Evolutionary conservation across 306 rosid genomes (phyloP).

Genomic region (Citrullus mucosospermus): DNA sequence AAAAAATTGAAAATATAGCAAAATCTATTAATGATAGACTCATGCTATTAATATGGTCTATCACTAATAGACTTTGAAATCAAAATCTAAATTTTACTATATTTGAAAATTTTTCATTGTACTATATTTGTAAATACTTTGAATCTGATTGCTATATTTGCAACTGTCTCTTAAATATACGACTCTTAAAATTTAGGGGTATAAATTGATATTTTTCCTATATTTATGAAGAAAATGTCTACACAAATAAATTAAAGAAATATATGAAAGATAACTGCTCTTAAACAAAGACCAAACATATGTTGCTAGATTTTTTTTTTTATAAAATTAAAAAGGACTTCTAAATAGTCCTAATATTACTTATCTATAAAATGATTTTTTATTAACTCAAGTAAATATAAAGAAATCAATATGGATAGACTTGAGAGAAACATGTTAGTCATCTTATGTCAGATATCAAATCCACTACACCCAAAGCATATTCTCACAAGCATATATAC

Average conservation of each 20-base stretch:
- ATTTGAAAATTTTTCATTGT: too few species aligned
- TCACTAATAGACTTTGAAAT: too few species aligned
- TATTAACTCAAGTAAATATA: background rate
- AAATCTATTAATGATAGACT: too few species aligned
- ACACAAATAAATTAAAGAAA: background rate
- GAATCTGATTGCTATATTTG: too few species aligned
- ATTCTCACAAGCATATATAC: background rate
- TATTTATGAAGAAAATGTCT: background rate
- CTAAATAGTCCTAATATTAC: background rate
- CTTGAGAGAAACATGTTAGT: background rate
- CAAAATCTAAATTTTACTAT: too few species aligned
- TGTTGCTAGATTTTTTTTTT: background rate
- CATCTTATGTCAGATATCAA: background rate
- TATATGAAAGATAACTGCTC: background rate
- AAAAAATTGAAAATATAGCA: too few species aligned
- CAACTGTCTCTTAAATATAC: too few species aligned
- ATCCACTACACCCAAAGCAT: background rate
- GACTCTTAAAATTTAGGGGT: too few species aligned
- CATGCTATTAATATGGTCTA: too few species aligned
- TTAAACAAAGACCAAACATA: background rate
- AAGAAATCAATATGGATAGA: background rate
- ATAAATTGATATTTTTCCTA: background rate
- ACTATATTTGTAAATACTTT: too few species aligned
- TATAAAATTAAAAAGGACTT: background rate
- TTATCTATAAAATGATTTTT: too few species aligned